Evolutionary conservation across 305 asterid genomes (phyloP).

Genomic region (Fraxinus latifolia): DNA sequence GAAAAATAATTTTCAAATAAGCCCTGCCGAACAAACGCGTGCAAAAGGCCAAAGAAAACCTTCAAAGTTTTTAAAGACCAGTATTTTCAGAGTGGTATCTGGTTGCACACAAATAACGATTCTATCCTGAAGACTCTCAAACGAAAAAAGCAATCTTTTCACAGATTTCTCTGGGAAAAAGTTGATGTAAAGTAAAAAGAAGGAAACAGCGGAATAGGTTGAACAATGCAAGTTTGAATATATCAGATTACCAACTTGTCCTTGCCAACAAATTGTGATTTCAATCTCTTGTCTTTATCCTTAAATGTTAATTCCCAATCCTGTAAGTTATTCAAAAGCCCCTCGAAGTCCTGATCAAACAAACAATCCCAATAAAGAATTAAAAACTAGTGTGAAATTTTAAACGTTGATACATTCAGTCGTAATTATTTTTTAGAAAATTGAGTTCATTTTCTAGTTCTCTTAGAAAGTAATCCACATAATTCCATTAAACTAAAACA

Average conservation of each 20-base stretch:
- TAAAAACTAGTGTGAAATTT: neutral
- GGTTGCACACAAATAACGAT: neutral
- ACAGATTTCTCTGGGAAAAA: neutral
- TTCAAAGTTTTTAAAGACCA: neutral
- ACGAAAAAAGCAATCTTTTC: neutral
- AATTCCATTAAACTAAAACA: neutral
- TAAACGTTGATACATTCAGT: neutral
- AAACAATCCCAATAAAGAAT: conserved; percentile 20
- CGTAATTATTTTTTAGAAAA: neutral
- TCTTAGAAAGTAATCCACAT: conserved; percentile 1
- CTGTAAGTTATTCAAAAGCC: conserved; percentile 76
- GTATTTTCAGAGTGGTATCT: neutral
- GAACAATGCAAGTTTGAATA: neutral
- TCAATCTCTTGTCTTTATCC: conserved; percentile 68
- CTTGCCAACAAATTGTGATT: conserved; percentile 45
- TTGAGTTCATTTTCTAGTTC: neutral
- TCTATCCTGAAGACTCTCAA: neutral
- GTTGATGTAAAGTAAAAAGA: neutral
- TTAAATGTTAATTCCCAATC: conserved; percentile 85
- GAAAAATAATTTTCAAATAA: neutral
- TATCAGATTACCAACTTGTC: conserved; percentile 48
- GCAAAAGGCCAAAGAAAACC: neutral
- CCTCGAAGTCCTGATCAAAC: conserved; percentile 60
- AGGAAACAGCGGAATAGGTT: neutral
- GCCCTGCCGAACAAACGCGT: neutral